phyloP scores from a whole-genome alignment of 495 filamentous ascomycete species.

The Podospora anserina region DNA sequence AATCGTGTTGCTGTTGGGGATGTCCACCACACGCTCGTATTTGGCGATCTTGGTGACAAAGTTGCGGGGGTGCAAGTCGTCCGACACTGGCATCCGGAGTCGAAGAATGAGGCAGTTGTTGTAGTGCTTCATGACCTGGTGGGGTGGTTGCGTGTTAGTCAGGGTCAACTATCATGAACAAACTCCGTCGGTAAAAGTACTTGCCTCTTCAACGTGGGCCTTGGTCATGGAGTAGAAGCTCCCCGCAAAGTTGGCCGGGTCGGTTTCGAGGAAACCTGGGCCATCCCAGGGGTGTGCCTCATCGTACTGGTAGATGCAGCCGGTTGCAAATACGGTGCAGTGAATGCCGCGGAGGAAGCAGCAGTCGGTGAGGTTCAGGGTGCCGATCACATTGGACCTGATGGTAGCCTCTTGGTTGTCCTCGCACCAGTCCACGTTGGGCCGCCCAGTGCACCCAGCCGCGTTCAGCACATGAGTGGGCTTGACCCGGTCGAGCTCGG shows the following conservation, averaged over 20 bases:
- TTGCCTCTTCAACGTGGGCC: conserved; percentile 60
- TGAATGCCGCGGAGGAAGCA: conserved; percentile 57
- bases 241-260: conserved; percentile 60
- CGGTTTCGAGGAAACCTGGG: conserved; percentile 58
- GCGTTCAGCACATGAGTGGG: conserved; percentile 63
- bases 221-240: conserved; percentile 68
- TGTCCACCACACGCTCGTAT: conserved; percentile 62
- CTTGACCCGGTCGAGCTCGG: conserved; percentile 53
- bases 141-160: neutral
- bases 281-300: conserved; percentile 57
- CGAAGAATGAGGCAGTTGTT: conserved; percentile 58
- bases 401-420: conserved; percentile 63
- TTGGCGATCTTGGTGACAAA: conserved; percentile 66
- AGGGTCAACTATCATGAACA: neutral
- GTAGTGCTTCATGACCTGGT: conserved; percentile 58
- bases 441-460: conserved; percentile 63
- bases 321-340: conserved; percentile 62
- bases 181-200: conserved; percentile 9
- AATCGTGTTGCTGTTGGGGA: conserved; percentile 67
- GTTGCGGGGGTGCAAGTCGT: conserved; percentile 62
- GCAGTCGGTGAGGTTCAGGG: conserved; percentile 59
- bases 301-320: conserved; percentile 62
- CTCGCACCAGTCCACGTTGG: conserved; percentile 70
- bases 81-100: conserved; percentile 66
- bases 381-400: conserved; percentile 61